phyloP scores from a whole-genome alignment of 2,329 filamentous ascomycete genomes.

The Penicillium sp. region DNA sequence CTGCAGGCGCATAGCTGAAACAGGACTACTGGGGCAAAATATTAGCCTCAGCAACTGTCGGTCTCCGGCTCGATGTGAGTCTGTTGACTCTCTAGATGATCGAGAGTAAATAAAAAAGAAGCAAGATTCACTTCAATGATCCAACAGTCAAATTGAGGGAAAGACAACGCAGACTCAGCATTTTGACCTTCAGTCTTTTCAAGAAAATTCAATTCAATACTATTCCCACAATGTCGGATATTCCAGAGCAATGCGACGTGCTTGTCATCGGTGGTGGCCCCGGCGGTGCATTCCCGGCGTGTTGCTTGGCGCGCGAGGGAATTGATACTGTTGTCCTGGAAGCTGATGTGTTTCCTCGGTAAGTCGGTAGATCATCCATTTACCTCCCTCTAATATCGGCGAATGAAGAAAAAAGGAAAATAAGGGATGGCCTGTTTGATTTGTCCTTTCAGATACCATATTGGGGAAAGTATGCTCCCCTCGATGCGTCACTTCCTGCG shows the following conservation, averaged over 20 bases:
- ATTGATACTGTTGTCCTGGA: constrained; percentile 55
- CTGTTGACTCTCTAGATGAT: not conserved
- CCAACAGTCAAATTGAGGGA: not conserved
- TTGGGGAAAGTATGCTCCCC: constrained; percentile 47
- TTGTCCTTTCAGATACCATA: constrained; percentile 40
- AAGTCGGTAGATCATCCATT: constrained; percentile 8
- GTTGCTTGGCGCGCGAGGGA: constrained; percentile 53
- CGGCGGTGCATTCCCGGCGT: constrained; percentile 54
- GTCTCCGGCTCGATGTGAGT: not conserved
- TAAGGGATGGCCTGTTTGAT: not conserved
- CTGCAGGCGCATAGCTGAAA: not conserved
- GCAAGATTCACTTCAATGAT: not conserved
- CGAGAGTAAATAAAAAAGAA: not conserved
- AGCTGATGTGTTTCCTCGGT: constrained; percentile 52
- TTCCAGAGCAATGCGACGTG: constrained; percentile 38
- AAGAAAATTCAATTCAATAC: not conserved
- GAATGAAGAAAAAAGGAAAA: no score
- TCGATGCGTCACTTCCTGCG: constrained; percentile 52
- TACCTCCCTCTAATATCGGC: not conserved
- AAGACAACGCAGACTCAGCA: not conserved
- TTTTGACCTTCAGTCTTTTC: not conserved
- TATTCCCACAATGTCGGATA: not conserved
- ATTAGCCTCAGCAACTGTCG: not conserved
- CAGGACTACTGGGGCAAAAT: not conserved
- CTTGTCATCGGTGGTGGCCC: constrained; percentile 56